Evolutionary conservation across 768 basidiomycete species (phyloP).

Genomic region (Glaciozyma antarctica): DNA sequence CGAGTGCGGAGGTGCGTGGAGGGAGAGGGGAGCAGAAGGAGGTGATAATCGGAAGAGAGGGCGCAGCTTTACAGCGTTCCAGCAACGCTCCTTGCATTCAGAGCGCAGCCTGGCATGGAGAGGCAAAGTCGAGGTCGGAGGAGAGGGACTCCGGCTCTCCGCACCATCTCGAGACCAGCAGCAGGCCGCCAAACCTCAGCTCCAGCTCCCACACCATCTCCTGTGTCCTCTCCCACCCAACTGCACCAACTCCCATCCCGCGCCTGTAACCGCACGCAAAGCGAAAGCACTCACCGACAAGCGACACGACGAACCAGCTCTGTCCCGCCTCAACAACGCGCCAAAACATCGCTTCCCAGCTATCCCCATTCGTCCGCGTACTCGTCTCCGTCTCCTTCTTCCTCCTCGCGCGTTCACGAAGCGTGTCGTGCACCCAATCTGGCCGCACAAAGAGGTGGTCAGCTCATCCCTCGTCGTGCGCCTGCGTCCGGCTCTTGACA

Average conservation of each 20-base stretch:
- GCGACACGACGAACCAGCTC: constrained; percentile 81
- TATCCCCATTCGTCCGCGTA: constrained; percentile 36
- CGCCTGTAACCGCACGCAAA: neutral
- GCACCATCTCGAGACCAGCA: too few relatives aligned
- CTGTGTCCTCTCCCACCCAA: neutral
- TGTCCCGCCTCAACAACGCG: constrained; percentile 61
- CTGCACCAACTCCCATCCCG: neutral
- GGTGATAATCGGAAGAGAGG: neutral
- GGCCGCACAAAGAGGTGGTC: neutral
- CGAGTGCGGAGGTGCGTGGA: neutral
- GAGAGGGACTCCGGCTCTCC: too few relatives aligned
- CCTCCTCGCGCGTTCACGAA: constrained; percentile 73
- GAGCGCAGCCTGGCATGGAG: too few relatives aligned
- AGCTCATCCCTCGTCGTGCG: too few relatives aligned
- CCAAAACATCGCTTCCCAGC: constrained; percentile 56
- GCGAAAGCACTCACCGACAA: constrained; percentile 62
- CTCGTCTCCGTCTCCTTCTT: constrained; percentile 45
- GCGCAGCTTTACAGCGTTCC: neutral
- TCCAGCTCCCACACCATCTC: too few relatives aligned
- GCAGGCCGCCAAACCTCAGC: too few relatives aligned
- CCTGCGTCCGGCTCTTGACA: too few relatives aligned
- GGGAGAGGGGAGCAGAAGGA: too few relatives aligned
- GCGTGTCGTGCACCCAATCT: constrained; percentile 98
- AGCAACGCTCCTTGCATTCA: too few relatives aligned
- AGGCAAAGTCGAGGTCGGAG: too few relatives aligned